Conservation (phyloP, 129 eudicot species). For the Chrysanthemum lavandulifolium region DNA sequence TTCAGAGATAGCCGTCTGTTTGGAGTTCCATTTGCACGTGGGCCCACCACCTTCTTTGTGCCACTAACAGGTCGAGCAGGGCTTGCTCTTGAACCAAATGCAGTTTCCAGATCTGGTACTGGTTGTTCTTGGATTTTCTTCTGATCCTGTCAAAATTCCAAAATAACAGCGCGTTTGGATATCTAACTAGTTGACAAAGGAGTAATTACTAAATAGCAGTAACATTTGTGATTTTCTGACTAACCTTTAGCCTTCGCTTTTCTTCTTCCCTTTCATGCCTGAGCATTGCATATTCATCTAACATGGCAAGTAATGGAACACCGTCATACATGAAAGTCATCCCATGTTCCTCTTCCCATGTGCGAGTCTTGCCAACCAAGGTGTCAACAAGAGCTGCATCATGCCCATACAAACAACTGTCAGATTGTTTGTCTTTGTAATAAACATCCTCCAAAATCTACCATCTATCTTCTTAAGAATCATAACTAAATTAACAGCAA, state of each 20-base stretch:
- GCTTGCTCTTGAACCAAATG: constrained; percentile 77
- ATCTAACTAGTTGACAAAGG: not conserved
- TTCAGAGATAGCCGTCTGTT: constrained; percentile 73
- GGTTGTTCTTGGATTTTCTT: constrained; percentile 81
- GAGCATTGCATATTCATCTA: constrained; percentile 89
- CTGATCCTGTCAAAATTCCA: constrained; percentile 62
- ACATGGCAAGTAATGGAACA: constrained; percentile 95
- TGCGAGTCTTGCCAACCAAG: constrained; percentile 77
- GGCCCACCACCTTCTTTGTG: constrained; percentile 66
- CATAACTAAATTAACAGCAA: not conserved
- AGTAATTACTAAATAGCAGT: not conserved
- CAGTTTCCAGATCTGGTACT: constrained; percentile 56
- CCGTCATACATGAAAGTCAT: constrained; percentile 82
- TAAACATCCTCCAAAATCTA: not conserved
- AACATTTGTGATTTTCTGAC: constrained; percentile 12
- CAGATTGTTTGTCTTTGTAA: not conserved
- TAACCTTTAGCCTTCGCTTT: constrained; percentile 83
- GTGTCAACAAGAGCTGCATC: constrained; percentile 84
- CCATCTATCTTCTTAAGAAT: not conserved
- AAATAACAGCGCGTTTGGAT: not conserved
- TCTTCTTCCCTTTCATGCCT: constrained; percentile 98
- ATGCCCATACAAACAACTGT: not conserved
- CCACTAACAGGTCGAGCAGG: constrained; percentile 62
- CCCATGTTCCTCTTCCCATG: constrained; percentile 94
- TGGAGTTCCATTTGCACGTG: constrained; percentile 78